These are phyloP conservation scores for Cyberlindnera mississippiensis DNA, from an alignment of 805 yeast genomes.

Conservation along the genomic window DNA sequence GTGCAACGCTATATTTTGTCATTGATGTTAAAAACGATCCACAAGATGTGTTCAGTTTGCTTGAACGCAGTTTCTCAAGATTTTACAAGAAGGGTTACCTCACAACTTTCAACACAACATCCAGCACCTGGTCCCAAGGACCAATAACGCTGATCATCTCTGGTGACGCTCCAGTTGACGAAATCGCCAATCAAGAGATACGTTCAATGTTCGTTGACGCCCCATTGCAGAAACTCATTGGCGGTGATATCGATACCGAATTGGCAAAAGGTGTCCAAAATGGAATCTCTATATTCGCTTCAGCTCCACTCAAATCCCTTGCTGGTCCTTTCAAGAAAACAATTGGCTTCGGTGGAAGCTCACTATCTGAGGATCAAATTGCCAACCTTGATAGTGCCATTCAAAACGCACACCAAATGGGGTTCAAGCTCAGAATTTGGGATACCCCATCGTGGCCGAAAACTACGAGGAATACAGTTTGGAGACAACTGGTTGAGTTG, in stretches of 20 bases:
- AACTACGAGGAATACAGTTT: conserved; percentile 38
- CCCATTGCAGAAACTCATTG: conserved; percentile 29
- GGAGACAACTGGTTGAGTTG: conserved; percentile 43
- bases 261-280: conserved; percentile 12
- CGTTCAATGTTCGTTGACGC: conserved; percentile 36
- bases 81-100: conserved; percentile 47
- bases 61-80: conserved; percentile 43
- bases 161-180: conserved; percentile 55
- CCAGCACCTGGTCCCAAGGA: conserved; percentile 37
- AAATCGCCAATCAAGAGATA: conserved; percentile 21
- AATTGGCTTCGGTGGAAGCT: conserved; percentile 11
- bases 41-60: conserved; percentile 39
- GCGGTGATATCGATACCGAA: conserved; percentile 5
- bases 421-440: conserved; percentile 63
- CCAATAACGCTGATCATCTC: conserved; percentile 64
- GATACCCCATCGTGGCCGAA: conserved; percentile 69
- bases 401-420: conserved; percentile 42
- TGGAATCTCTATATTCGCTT: conserved; percentile 35
- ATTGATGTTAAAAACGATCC: conserved; percentile 60
- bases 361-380: conserved; percentile 34
- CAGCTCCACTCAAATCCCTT: conserved; percentile 37
- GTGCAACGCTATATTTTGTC: conserved; percentile 53
- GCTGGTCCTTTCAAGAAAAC: conserved; percentile 13
- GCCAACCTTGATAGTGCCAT: conserved; percentile 27
- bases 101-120: conserved; percentile 40